Percentiles rank a stretch among this genome's conserved stretches.
These are phyloP conservation scores for Phylloboletellus chloephorus DNA, from an alignment of 1,284 basidiomycete species.

Conservation along the genomic window DNA sequence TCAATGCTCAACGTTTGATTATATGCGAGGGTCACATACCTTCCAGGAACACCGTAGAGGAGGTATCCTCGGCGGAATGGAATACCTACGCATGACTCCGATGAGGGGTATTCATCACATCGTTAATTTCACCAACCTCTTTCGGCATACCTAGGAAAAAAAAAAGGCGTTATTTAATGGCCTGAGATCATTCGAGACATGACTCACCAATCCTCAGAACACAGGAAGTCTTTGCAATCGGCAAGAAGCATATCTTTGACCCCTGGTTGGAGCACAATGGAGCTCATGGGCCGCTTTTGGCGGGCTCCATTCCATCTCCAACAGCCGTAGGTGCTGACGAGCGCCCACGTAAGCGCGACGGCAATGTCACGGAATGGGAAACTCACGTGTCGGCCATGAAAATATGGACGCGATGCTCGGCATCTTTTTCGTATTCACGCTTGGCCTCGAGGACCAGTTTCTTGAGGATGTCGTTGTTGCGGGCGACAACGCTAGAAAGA, in stretches of 20 bases:
- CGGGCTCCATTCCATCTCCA: slow-evolving; percentile 85
- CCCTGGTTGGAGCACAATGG: slow-evolving; percentile 77
- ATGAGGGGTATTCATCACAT: slow-evolving; percentile 20
- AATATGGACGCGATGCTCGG: slow-evolving; percentile 81
- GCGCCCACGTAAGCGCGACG: slow-evolving; percentile 7
- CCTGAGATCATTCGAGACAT: slow-evolving; percentile 9
- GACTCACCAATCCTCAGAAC: slow-evolving; percentile 75
- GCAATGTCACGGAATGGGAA: slow-evolving; percentile 10
- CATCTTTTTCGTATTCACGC: slow-evolving; percentile 81
- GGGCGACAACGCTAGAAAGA: slow-evolving; percentile 64
- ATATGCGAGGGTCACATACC: slow-evolving; percentile 39
- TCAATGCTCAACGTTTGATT: slow-evolving; percentile 9
- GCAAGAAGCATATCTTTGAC: slow-evolving; percentile 83
- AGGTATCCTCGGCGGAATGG: slow-evolving; percentile 83
- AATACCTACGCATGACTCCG: slow-evolving; percentile 49
- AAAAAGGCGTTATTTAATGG: slow-evolving; percentile 12
- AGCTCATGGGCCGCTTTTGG: slow-evolving; percentile 81
- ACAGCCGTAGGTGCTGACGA: slow-evolving; percentile 55
- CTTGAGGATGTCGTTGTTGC: slow-evolving; percentile 80
- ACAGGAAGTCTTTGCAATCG: slow-evolving; percentile 79
- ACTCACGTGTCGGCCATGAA: slow-evolving; percentile 81
- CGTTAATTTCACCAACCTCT: slow-evolving; percentile 49
- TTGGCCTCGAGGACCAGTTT: slow-evolving; percentile 79
- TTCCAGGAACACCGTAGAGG: slow-evolving; percentile 77
- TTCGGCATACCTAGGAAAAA: slow-evolving; percentile 66